phyloP scores from a whole-genome alignment of 139 green algal species.

The Spirogloea muscicola region DNA sequence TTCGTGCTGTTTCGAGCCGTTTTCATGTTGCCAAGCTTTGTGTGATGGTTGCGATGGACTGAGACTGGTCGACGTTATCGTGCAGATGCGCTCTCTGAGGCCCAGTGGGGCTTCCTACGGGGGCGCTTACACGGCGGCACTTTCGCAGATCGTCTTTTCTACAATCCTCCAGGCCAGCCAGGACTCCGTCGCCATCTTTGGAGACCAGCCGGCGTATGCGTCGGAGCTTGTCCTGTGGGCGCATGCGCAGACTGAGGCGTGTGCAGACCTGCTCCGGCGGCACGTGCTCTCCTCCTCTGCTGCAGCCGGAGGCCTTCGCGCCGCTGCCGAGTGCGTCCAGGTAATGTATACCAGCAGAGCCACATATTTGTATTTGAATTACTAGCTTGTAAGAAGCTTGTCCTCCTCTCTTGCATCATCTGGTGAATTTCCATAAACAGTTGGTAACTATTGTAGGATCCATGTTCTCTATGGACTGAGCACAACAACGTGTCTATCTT shows the following conservation, averaged over 20 bases:
- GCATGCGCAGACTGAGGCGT: slow-evolving; percentile 10
- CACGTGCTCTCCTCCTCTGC: slow-evolving; percentile 21
- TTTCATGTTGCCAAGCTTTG: too few relatives aligned
- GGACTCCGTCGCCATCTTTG: slow-evolving; percentile 26
- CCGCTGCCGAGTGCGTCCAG: slow-evolving; percentile 26
- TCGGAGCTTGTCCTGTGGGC: slow-evolving; percentile 33
- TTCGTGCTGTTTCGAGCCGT: too few relatives aligned
- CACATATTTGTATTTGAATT: too few relatives aligned
- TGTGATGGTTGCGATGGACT: slow-evolving; percentile 1
- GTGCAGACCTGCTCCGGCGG: slow-evolving; percentile 5
- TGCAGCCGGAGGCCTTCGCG: slow-evolving; percentile 9
- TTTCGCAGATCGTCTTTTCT: slow-evolving; percentile 23
- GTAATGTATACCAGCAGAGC: too few relatives aligned
- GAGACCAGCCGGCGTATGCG: slow-evolving; percentile 12
- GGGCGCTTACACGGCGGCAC: slow-evolving; percentile 28
- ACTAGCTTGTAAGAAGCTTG: too few relatives aligned
- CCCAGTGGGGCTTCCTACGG: slow-evolving; percentile 24
- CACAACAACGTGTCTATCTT: too few relatives aligned
- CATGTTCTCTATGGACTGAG: too few relatives aligned
- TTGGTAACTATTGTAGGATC: too few relatives aligned
- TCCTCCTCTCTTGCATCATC: too few relatives aligned
- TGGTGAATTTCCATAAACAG: too few relatives aligned
- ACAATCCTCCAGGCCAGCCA: not conserved
- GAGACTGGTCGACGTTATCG: not conserved
- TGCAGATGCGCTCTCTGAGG: slow-evolving; percentile 7